Evolutionary conservation across 805 yeast species (phyloP).

Genomic region (Yarrowia bubula): DNA sequence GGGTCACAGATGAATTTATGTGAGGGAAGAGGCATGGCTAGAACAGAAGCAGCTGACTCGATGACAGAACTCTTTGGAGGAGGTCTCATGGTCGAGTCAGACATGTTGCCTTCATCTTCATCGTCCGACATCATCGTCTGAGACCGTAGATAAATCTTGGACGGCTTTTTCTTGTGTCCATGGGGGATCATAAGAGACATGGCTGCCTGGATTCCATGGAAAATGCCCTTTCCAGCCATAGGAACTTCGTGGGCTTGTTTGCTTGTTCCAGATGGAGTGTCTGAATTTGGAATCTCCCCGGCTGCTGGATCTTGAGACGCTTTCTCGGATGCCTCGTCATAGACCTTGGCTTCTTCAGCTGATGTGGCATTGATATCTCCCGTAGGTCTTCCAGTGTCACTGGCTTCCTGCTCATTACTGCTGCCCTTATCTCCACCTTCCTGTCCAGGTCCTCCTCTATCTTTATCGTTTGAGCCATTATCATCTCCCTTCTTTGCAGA

Average conservation of each 20-base stretch:
- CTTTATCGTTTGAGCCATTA: conserved; percentile 26
- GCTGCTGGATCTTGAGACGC: not conserved
- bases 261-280: not conserved
- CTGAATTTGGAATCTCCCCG: conserved; percentile 43
- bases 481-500: conserved; percentile 36
- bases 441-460: conserved; percentile 29
- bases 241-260: not conserved
- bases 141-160: conserved; percentile 11
- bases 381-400: not conserved
- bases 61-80: conserved; percentile 62
- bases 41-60: conserved; percentile 71
- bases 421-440: conserved; percentile 29
- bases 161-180: conserved; percentile 3
- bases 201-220: conserved; percentile 24
- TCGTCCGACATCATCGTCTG: conserved; percentile 2
- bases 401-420: not conserved
- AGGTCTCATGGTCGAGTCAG: conserved; percentile 3
- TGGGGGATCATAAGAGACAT: conserved; percentile 24
- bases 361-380: not conserved
- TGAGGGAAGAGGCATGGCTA: conserved; percentile 80
- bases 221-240: not conserved
- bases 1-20: conserved; percentile 68
- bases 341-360: conserved; percentile 3
- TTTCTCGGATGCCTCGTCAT: not conserved
- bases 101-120: not conserved